Evolutionary conservation across 352 stramenopile species (phyloP).

Genomic region (Phytophthora quininea): DNA sequence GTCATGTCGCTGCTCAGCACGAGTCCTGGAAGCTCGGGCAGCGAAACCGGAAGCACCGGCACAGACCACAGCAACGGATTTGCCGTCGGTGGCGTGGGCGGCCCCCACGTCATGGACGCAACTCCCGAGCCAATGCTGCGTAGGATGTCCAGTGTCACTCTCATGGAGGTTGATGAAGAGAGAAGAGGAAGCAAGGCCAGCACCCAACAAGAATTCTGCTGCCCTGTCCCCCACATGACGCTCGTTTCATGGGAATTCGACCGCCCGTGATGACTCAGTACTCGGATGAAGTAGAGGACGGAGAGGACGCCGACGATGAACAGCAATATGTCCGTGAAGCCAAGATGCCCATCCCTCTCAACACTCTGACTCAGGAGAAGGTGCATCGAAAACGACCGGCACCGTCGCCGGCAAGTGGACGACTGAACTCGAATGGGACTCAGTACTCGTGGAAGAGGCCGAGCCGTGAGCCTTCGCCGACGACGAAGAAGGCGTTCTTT

Average conservation of each 20-base stretch:
- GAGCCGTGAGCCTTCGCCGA: slow-evolving; percentile 13
- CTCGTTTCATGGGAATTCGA: slow-evolving; percentile 14
- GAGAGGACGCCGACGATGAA: slow-evolving; percentile 33
- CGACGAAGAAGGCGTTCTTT: slow-evolving; percentile 22
- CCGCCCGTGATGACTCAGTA: slow-evolving; percentile 14
- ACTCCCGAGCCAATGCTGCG: slow-evolving; percentile 36
- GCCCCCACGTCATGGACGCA: slow-evolving; percentile 14
- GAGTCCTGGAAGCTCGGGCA: slow-evolving; percentile 31
- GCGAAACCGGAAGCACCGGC: slow-evolving; percentile 39
- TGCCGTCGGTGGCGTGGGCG: not conserved
- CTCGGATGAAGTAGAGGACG: slow-evolving; percentile 26
- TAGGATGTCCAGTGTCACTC: slow-evolving; percentile 56
- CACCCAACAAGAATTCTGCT: not conserved
- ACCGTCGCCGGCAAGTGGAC: slow-evolving; percentile 37
- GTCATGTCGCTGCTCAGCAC: slow-evolving; percentile 37
- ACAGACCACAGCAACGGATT: slow-evolving; percentile 34
- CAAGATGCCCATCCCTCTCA: slow-evolving; percentile 39
- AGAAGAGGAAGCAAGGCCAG: slow-evolving; percentile 1
- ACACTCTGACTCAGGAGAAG: slow-evolving; percentile 55
- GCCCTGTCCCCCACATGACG: slow-evolving; percentile 19
- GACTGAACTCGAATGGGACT: slow-evolving; percentile 28
- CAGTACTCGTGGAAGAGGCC: slow-evolving; percentile 47
- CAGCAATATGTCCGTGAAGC: slow-evolving; percentile 28
- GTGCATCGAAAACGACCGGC: slow-evolving; percentile 46
- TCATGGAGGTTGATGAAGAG: slow-evolving; percentile 32